A percentile compares a stretch with the other conserved stretches of the same genome.
Evolutionary conservation across 1,284 basidiomycete species (phyloP).

Genomic region (Serendipita sp.): DNA sequence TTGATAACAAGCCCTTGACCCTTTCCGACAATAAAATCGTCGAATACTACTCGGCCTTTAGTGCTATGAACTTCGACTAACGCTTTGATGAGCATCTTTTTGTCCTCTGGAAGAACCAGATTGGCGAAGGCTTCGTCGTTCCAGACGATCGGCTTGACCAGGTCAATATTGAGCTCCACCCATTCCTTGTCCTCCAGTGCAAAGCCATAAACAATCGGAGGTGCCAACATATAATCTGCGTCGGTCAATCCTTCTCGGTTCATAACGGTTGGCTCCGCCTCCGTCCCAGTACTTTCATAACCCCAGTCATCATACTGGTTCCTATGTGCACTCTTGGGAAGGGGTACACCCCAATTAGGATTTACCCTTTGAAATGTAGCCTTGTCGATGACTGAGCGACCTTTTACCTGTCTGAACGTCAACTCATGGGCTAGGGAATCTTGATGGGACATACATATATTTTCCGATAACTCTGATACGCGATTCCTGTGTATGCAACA

Average conservation of each 20-base stretch:
- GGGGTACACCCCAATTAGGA: background rate
- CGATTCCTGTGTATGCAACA: constrained; percentile 37
- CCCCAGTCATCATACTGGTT: constrained; percentile 7
- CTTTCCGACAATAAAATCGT: constrained; percentile 49
- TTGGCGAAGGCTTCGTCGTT: constrained; percentile 41
- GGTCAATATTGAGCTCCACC: constrained; percentile 44
- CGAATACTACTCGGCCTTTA: constrained; percentile 29
- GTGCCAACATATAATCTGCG: constrained; percentile 39
- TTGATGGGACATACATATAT: constrained; percentile 19
- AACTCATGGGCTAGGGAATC: constrained; percentile 11
- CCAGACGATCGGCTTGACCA: constrained; percentile 37
- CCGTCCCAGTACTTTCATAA: constrained; percentile 8
- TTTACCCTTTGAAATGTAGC: constrained; percentile 21
- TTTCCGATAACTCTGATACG: constrained; percentile 17
- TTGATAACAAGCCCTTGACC: constrained; percentile 47
- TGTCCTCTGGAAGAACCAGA: constrained; percentile 37
- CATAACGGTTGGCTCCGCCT: constrained; percentile 16
- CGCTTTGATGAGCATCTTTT: constrained; percentile 39
- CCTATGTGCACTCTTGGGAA: background rate
- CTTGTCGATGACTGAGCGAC: constrained; percentile 41
- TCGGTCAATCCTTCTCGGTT: constrained; percentile 28
- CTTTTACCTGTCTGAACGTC: constrained; percentile 11
- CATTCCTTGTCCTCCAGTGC: constrained; percentile 43
- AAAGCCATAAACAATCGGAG: constrained; percentile 44
- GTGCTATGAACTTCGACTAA: constrained; percentile 42